Evolutionary conservation across 2,329 filamentous ascomycete genomes (phyloP).

Genomic region (Verticillium longisporum): DNA sequence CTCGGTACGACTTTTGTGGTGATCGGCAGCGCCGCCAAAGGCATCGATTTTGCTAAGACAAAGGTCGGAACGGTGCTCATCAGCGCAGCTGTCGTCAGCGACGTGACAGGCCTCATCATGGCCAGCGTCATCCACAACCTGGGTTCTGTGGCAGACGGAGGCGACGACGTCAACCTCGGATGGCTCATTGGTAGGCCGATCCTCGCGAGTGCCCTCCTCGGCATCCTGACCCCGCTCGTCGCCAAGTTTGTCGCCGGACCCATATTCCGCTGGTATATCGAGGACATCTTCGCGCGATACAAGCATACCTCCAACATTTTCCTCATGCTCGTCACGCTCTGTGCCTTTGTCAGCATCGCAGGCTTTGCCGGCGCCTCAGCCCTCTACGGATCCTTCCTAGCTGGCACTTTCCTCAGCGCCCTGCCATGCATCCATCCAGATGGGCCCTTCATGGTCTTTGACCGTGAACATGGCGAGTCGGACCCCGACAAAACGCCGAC

Average conservation of each 20-base stretch:
- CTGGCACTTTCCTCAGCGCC: constrained; percentile 28
- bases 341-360: constrained; percentile 20
- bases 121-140: constrained; percentile 20
- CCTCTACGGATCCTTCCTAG: constrained; percentile 30
- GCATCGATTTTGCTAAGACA: constrained; percentile 32
- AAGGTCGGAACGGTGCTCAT: constrained; percentile 35
- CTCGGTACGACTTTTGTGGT: constrained; percentile 26
- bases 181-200: constrained; percentile 29
- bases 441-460: constrained; percentile 23
- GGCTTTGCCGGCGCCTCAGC: constrained; percentile 28
- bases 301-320: constrained; percentile 18
- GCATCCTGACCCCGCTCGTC: constrained; percentile 23
- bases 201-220: constrained; percentile 26
- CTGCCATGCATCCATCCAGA: constrained; percentile 26
- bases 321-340: constrained; percentile 24
- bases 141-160: constrained; percentile 10
- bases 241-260: constrained; percentile 30
- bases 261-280: constrained; percentile 23
- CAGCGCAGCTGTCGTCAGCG: constrained; percentile 38
- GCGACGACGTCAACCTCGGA: constrained; percentile 20
- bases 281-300: constrained; percentile 22
- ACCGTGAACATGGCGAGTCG: constrained; percentile 23
- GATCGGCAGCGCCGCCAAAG: constrained; percentile 19
- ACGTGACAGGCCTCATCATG: constrained; percentile 36
- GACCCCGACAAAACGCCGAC: constrained; percentile 23